phyloP scores from a whole-genome alignment of 805 yeast genomes.

The Ogataea henricii region DNA sequence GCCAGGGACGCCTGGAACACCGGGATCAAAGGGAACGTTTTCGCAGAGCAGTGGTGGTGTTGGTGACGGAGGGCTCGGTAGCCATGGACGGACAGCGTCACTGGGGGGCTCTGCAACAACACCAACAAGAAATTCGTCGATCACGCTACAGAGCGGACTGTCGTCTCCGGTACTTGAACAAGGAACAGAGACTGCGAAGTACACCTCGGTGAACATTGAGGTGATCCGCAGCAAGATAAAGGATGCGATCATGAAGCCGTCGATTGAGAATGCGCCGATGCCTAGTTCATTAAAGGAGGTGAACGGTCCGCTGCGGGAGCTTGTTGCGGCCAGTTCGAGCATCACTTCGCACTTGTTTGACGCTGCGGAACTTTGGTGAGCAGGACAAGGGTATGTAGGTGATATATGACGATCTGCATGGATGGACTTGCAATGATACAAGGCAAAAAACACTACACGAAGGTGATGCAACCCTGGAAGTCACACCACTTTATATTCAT shows the following conservation, averaged over 20 bases:
- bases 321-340: constrained; percentile 13
- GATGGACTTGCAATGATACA: too few relatives aligned
- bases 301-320: constrained; percentile 2
- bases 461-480: too few relatives aligned
- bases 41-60: not conserved
- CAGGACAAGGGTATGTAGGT: not conserved
- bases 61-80: not conserved
- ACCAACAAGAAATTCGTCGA: constrained; percentile 3
- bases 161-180: constrained; percentile 16
- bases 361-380: not conserved
- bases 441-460: too few relatives aligned
- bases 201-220: constrained; percentile 21
- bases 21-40: not conserved
- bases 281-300: not conserved
- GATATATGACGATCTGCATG: not conserved
- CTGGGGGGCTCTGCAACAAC: constrained; percentile 3
- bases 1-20: not conserved
- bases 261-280: constrained; percentile 19
- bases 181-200: constrained; percentile 21
- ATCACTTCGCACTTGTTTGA: constrained; percentile 8
- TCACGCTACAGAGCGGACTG: constrained; percentile 8
- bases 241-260: constrained; percentile 18
- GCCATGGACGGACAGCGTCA: too few relatives aligned
- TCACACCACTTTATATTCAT: not conserved
- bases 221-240: constrained; percentile 12